Percentiles rank a stretch among this genome's conserved stretches.
Conservation (phyloP, 176 grass and related monocot species). For the Lolium rigidum region DNA sequence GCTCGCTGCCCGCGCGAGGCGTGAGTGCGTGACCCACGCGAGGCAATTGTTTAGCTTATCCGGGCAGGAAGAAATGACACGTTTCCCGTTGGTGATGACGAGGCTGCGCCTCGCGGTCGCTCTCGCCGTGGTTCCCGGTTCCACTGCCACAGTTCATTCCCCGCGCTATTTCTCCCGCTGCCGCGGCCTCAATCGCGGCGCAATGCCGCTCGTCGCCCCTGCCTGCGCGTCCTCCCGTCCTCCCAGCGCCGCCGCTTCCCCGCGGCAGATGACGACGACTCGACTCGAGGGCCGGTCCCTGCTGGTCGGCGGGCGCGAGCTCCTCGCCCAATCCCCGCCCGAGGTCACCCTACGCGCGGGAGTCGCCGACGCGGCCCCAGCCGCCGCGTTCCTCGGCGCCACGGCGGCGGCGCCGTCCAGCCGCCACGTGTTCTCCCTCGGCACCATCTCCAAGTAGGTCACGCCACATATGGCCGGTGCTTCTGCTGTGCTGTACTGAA, state of each 20-base stretch:
- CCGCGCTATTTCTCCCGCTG: background rate
- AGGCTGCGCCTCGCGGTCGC: background rate
- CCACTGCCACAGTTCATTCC: background rate
- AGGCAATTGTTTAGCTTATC: background rate
- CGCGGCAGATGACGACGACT: conserved; percentile 7
- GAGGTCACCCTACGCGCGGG: conserved; percentile 37
- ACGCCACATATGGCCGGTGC: background rate
- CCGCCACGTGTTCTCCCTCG: conserved; percentile 54
- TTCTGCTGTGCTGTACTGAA: background rate
- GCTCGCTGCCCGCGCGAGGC: too few relatives aligned
- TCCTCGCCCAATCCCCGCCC: conserved; percentile 34
- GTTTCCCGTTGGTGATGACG: background rate
- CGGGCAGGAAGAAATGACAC: background rate
- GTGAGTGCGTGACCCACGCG: too few relatives aligned
- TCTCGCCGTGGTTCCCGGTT: background rate
- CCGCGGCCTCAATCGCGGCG: conserved; percentile 27
- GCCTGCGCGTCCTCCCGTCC: too few relatives aligned
- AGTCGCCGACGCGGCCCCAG: background rate
- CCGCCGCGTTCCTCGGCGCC: conserved; percentile 56
- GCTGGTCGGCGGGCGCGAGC: conserved; percentile 33
- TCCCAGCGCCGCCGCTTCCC: background rate
- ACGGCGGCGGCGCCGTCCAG: conserved; percentile 35
- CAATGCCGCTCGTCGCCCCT: conserved; percentile 13
- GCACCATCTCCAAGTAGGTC: conserved; percentile 39
- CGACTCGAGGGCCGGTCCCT: conserved; percentile 38